phyloP scores from a whole-genome alignment of 2,329 filamentous ascomycete species.

The Microdochium bolleyi region DNA sequence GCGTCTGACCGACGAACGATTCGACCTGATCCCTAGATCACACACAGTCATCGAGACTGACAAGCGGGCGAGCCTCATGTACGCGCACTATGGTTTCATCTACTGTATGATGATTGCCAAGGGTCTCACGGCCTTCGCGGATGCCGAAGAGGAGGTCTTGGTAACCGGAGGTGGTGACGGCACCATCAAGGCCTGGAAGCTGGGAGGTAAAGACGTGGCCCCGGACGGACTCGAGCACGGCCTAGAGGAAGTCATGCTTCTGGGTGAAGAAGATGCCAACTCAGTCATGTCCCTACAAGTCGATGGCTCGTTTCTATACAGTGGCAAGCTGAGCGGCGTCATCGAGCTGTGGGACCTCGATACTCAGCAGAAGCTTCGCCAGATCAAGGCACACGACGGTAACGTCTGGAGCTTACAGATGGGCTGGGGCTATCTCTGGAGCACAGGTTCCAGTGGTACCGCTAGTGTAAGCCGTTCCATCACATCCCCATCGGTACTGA shows the following conservation, averaged over 20 bases:
- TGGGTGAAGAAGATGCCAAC: slow-evolving; percentile 53
- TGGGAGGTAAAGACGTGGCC: slow-evolving; percentile 38
- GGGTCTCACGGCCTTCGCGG: slow-evolving; percentile 58
- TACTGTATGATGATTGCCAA: slow-evolving; percentile 89
- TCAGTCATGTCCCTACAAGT: slow-evolving; percentile 72
- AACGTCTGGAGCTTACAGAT: slow-evolving; percentile 85
- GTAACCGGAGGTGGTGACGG: slow-evolving; percentile 92
- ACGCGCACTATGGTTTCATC: slow-evolving; percentile 91
- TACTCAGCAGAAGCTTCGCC: slow-evolving; percentile 81
- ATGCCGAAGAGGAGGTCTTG: slow-evolving; percentile 69
- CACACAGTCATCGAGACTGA: slow-evolving; percentile 68
- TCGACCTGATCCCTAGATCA: slow-evolving; percentile 43
- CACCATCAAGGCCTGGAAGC: slow-evolving; percentile 86
- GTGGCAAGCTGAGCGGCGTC: slow-evolving; percentile 77
- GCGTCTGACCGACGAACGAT: slow-evolving; percentile 54
- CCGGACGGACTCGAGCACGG: slow-evolving; percentile 48
- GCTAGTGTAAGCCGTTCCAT: slow-evolving; percentile 56
- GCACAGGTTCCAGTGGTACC: slow-evolving; percentile 81
- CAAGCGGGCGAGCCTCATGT: slow-evolving; percentile 71
- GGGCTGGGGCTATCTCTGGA: slow-evolving; percentile 78
- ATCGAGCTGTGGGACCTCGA: slow-evolving; percentile 97
- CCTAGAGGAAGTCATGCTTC: slow-evolving; percentile 61
- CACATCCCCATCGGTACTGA: slow-evolving; percentile 1
- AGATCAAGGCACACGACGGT: slow-evolving; percentile 70
- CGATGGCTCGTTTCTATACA: slow-evolving; percentile 88